Percentiles rank a stretch among this genome's conserved stretches.
Evolutionary conservation across 306 rosid species (phyloP).

Genomic region (Heteromeles arbutifolia): DNA sequence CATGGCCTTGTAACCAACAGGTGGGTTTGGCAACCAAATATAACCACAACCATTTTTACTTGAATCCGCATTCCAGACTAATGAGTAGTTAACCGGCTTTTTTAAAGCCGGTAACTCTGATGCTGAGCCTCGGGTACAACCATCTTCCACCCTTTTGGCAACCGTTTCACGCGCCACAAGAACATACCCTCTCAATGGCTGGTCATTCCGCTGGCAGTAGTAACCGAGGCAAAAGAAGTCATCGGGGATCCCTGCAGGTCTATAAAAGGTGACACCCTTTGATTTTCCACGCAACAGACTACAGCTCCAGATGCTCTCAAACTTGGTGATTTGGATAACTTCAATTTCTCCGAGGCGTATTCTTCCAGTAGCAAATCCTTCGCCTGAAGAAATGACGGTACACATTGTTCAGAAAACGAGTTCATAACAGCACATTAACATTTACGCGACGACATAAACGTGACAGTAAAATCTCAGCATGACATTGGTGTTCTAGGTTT

Average conservation of each 20-base stretch:
- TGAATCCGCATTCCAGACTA: slow-evolving; percentile 64
- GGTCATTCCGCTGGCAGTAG: slow-evolving; percentile 57
- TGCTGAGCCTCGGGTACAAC: neutral
- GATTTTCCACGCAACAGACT: slow-evolving; percentile 34
- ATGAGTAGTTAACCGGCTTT: slow-evolving; percentile 52
- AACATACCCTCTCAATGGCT: slow-evolving; percentile 61
- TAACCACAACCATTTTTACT: slow-evolving; percentile 46
- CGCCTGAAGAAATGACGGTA: slow-evolving; percentile 40
- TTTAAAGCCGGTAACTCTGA: slow-evolving; percentile 43
- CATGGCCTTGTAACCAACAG: slow-evolving; percentile 71
- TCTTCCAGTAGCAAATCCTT: slow-evolving; percentile 65
- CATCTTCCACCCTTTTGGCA: slow-evolving; percentile 20
- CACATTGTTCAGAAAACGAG: slow-evolving; percentile 16
- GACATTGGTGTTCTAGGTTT: neutral
- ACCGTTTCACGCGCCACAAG: slow-evolving; percentile 52
- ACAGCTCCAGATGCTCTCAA: slow-evolving; percentile 64
- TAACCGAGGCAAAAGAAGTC: slow-evolving; percentile 82
- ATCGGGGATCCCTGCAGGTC: slow-evolving; percentile 61
- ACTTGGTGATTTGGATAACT: slow-evolving; percentile 37
- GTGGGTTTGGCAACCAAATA: slow-evolving; percentile 86
- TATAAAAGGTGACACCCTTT: slow-evolving; percentile 58
- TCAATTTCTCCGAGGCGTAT: slow-evolving; percentile 72
- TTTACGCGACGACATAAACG: neutral
- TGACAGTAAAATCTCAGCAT: neutral
- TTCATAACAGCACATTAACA: neutral